Evolutionary conservation across 2,329 filamentous ascomycete species (phyloP).

Genomic region (Trichothecium sympodiale): DNA sequence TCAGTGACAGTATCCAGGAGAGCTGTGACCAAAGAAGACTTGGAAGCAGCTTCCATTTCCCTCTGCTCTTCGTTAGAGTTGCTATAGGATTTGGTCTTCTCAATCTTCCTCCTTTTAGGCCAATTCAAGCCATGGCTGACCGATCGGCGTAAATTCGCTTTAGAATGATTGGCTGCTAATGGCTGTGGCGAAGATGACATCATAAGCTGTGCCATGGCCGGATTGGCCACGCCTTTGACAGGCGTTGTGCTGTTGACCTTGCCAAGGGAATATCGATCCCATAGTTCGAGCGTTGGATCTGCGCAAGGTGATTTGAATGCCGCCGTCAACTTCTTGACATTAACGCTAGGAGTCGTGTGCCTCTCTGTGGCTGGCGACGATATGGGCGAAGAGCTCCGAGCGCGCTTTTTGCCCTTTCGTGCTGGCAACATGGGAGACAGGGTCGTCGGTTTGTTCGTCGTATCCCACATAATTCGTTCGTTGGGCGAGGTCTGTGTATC

Average conservation of each 20-base stretch:
- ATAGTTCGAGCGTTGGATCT: conserved; percentile 64
- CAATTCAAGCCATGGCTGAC: conserved; percentile 61
- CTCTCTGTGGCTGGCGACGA: conserved; percentile 51
- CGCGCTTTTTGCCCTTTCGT: conserved; percentile 51
- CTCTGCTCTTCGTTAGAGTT: conserved; percentile 20
- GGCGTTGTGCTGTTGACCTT: conserved; percentile 28
- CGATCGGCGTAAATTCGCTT: conserved; percentile 43
- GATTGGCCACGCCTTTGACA: conserved; percentile 36
- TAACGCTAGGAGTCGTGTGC: conserved; percentile 33
- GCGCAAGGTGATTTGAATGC: conserved; percentile 55
- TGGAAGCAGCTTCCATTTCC: conserved; percentile 38
- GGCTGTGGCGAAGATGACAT: conserved; percentile 61
- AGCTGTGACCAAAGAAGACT: conserved; percentile 47
- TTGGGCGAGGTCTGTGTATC: conserved; percentile 43
- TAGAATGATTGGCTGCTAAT: conserved; percentile 26
- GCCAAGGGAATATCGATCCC: conserved; percentile 59
- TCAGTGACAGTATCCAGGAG: conserved; percentile 55
- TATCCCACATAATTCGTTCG: conserved; percentile 51
- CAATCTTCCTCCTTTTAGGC: conserved; percentile 57
- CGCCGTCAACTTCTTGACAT: conserved; percentile 46
- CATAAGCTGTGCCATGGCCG: conserved; percentile 53
- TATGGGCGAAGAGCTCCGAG: conserved; percentile 61
- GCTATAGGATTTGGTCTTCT: conserved; percentile 30
- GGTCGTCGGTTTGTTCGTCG: conserved; percentile 29
- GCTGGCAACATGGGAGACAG: conserved; percentile 34